phyloP scores from a whole-genome alignment of 2,329 filamentous ascomycete genomes.

The Gaeumannomyces tritici region DNA sequence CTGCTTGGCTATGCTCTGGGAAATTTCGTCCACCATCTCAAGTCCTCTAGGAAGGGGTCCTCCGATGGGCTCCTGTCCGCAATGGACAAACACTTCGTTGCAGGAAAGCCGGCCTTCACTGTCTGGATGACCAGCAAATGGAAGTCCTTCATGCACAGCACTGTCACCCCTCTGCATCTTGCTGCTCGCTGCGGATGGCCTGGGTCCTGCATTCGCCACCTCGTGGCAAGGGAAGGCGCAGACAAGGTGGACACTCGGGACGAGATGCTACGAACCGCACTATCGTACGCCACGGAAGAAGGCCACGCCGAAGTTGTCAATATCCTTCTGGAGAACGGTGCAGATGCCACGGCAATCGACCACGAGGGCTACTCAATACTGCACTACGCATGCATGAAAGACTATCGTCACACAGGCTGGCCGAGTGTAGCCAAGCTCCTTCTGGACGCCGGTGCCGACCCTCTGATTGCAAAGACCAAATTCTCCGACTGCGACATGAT shows the following conservation, averaged over 20 bases:
- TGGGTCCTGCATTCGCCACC: not conserved
- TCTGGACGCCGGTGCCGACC: not conserved
- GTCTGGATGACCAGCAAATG: not conserved
- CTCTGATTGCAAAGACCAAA: not conserved
- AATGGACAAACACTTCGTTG: not conserved
- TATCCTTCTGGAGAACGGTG: not conserved
- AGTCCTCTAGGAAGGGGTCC: not conserved
- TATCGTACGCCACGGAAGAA: not conserved
- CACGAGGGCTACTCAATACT: not conserved
- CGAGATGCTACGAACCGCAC: not conserved
- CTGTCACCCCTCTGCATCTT: not conserved
- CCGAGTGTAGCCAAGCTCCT: not conserved
- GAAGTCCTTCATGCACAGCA: not conserved
- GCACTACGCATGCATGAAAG: not conserved
- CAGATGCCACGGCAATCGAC: not conserved
- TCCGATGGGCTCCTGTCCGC: not conserved
- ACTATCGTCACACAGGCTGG: too few species aligned
- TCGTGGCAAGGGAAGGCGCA: not conserved
- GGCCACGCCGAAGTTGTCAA: not conserved
- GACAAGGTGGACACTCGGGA: not conserved
- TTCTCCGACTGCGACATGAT: not conserved
- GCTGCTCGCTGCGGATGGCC: not conserved
- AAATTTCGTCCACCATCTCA: not conserved
- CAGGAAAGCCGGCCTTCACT: not conserved
- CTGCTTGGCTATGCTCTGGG: not conserved